Evolutionary conservation across 2,329 filamentous ascomycete species (phyloP), one percentile per base, ranked within the genome.

Genomic region (Trichoderma asperellum): DNA sequence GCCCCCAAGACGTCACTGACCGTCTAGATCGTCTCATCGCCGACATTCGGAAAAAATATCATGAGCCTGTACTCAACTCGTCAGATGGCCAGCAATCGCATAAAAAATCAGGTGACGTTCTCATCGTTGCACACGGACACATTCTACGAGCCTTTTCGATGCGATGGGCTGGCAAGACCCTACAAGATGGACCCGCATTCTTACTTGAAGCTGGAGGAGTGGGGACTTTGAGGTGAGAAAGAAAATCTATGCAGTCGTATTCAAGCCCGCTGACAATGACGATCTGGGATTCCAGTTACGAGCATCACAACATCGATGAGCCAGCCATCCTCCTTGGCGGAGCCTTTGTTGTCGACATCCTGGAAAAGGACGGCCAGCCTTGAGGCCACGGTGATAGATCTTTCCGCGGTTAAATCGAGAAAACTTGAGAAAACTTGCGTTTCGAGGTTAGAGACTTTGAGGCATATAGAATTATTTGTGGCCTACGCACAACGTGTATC

Each of bases 141-240:
- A 95, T 97, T 68, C 82, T 97, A 65, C 86, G 94, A 18, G 92
- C 93, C 0, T 93, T 97, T 78, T 94, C 94, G 7, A 92, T 95
- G 84, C 86, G 94, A 37, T 97, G 94, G 94, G 86, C 90, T 0
- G 88, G 89, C 0, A 91, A 91, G 81, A 84, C 87, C 14, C 83
- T 97, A 70, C 86, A 88, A 67, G 90, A 93, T 61, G 93, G 91
- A 8, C 91, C 93, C 49, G 87, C 89, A 6, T 89, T 97, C 77
- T 84, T 97, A 71, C 82, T 97, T n/a, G 94, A 97, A 78, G 92
- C 93, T 6, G 93, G 93, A n/a, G 93, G 92, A 73, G 89, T 96
- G 1, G 92, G 92, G 0, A 92, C 91, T 2, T 77, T 96, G 74
- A 95, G 91, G 89, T 91, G 75, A 32, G 43, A 29, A 32, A 24